Percentiles rank a stretch among this genome's conserved stretches.
These are phyloP conservation scores for Fusarium torulosum DNA, from an alignment of 2,329 filamentous ascomycete species.

Conservation along the genomic window DNA sequence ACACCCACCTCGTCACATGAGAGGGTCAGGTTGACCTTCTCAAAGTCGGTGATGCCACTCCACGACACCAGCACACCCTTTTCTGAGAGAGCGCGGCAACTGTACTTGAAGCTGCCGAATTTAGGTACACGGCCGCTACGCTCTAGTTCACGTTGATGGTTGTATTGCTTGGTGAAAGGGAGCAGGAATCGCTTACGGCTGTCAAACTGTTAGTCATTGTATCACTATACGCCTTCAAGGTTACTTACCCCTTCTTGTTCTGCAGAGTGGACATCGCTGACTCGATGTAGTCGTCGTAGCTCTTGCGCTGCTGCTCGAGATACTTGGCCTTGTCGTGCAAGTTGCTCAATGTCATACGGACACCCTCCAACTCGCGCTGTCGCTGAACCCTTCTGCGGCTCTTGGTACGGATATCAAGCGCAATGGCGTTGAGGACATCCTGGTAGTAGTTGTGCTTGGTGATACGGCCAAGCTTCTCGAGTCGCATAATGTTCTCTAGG, in stretches of 20 bases:
- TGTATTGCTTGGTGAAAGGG: slow-evolving; percentile 98
- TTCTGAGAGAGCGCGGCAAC: slow-evolving; percentile 86
- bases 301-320: slow-evolving; percentile 94
- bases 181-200: slow-evolving; percentile 93
- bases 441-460: slow-evolving; percentile 94
- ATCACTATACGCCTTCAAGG: neutral
- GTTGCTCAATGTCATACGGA: slow-evolving; percentile 79
- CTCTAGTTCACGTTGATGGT: slow-evolving; percentile 96
- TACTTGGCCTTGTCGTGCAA: slow-evolving; percentile 90
- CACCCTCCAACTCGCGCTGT: slow-evolving; percentile 89
- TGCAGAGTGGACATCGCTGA: slow-evolving; percentile 97
- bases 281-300: slow-evolving; percentile 99
- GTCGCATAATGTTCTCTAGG: slow-evolving; percentile 90
- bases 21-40: slow-evolving; percentile 94
- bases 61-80: slow-evolving; percentile 96
- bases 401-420: slow-evolving; percentile 96
- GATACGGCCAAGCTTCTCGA: slow-evolving; percentile 90
- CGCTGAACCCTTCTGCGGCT: slow-evolving; percentile 92
- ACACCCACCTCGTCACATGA: slow-evolving; percentile 93
- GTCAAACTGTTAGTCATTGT: slow-evolving; percentile 39
- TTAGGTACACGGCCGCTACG: slow-evolving; percentile 93
- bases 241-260: slow-evolving; percentile 86
- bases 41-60: slow-evolving; percentile 82
- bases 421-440: slow-evolving; percentile 97
- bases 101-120: slow-evolving; percentile 98